Conservation (phyloP, 2,329 filamentous ascomycete species). For the Blastomyces gilchristii region DNA sequence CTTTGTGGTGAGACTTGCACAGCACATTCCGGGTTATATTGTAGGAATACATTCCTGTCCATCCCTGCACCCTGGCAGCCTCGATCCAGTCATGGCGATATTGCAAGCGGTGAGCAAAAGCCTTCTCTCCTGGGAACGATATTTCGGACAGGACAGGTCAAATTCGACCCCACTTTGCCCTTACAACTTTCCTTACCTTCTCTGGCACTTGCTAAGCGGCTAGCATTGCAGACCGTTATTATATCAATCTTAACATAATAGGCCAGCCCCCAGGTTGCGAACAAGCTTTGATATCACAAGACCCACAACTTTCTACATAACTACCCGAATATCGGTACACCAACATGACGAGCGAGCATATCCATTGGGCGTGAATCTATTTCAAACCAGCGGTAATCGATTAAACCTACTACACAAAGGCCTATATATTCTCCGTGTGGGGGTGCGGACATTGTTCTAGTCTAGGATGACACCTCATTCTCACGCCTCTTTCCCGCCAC, state of each 20-base stretch:
- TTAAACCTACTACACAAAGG: not conserved
- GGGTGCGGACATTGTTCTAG: not conserved
- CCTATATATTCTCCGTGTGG: not conserved
- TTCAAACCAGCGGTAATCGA: not conserved
- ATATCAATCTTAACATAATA: slow-evolving; percentile 4
- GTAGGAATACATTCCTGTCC: not conserved
- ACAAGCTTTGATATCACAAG: not conserved
- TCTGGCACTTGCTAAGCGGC: not conserved
- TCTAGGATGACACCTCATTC: not conserved
- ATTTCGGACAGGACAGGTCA: not conserved
- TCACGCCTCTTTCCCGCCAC: not conserved
- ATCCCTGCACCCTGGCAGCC: not conserved
- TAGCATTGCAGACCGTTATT: not conserved
- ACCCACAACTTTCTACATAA: not conserved
- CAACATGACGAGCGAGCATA: not conserved
- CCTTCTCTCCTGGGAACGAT: not conserved
- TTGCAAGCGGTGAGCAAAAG: slow-evolving; percentile 1
- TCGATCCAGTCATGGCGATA: not conserved
- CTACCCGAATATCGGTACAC: not conserved
- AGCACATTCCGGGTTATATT: not conserved
- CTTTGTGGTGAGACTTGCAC: not conserved
- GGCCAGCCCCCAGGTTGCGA: not conserved
- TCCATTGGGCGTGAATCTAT: not conserved
- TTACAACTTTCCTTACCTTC: not conserved
- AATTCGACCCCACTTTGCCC: not conserved